Conservation (phyloP, 2,329 filamentous ascomycete genomes). For the Sporothrix humicola region DNA sequence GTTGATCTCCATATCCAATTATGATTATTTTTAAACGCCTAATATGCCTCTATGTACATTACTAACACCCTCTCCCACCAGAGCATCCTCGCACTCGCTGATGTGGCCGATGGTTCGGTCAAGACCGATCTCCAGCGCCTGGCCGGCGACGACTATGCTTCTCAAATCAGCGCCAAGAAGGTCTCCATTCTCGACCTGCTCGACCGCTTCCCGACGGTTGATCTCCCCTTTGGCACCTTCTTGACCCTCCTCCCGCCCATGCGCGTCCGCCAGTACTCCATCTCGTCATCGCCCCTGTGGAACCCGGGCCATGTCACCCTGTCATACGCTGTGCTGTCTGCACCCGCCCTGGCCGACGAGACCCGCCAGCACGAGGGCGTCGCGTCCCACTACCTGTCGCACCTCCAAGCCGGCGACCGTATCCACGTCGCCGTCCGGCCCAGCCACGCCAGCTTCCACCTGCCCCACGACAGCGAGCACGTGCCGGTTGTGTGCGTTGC, state of each 20-base stretch:
- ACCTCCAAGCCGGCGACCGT: constrained; percentile 56
- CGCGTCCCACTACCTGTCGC: constrained; percentile 54
- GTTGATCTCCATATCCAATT: constrained; percentile 37
- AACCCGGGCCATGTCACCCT: constrained; percentile 57
- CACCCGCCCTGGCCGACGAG: constrained; percentile 55
- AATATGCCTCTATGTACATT: background rate
- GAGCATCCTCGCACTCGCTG: constrained; percentile 45
- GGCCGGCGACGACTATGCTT: constrained; percentile 39
- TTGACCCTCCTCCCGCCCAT: constrained; percentile 69
- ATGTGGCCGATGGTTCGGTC: constrained; percentile 40
- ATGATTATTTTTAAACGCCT: background rate
- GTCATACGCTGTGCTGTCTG: constrained; percentile 70
- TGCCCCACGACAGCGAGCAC: constrained; percentile 52
- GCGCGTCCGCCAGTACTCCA: constrained; percentile 58
- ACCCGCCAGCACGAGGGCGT: background rate
- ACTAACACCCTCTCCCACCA: constrained; percentile 43
- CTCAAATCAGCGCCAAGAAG: constrained; percentile 46
- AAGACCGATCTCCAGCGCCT: constrained; percentile 53
- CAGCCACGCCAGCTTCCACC: constrained; percentile 53
- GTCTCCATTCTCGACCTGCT: constrained; percentile 63
- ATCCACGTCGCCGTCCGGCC: constrained; percentile 58
- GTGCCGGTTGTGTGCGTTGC: constrained; percentile 57
- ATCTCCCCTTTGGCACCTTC: constrained; percentile 64
- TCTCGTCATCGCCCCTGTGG: constrained; percentile 73
- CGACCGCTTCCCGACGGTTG: constrained; percentile 59